These are phyloP conservation scores for Podaxis carcinomalis DNA, from an alignment of 768 basidiomycete genomes.

Conservation along the genomic window DNA sequence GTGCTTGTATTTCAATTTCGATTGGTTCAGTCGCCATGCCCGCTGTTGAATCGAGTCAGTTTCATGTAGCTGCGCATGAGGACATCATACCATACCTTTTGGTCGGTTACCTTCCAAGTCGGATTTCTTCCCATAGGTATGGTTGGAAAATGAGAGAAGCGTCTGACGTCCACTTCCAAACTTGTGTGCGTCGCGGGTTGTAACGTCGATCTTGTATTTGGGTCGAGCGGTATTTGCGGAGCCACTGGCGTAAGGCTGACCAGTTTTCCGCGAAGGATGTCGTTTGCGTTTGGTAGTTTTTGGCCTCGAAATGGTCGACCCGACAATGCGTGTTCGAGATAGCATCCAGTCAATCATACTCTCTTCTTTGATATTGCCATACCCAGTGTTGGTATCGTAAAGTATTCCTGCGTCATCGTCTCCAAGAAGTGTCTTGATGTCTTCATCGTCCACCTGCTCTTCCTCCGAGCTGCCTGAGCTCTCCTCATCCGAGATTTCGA, in stretches of 20 bases:
- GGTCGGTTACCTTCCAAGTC: not conserved
- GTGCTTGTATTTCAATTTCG: not conserved
- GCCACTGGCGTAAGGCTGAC: constrained; percentile 10
- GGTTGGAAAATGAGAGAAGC: constrained; percentile 29
- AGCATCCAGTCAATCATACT: constrained; percentile 73
- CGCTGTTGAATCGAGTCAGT: not conserved
- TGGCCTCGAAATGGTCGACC: constrained; percentile 7
- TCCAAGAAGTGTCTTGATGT: constrained; percentile 7
- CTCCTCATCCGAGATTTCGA: not conserved
- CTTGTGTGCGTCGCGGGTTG: constrained; percentile 31
- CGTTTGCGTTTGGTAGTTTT: not conserved
- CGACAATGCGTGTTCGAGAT: constrained; percentile 33
- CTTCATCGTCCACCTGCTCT: constrained; percentile 10
- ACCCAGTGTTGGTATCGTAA: constrained; percentile 4
- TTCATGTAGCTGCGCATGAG: not conserved
- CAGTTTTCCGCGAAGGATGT: constrained; percentile 13
- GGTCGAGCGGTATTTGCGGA: constrained; percentile 1
- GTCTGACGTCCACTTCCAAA: constrained; percentile 33
- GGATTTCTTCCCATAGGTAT: constrained; percentile 2
- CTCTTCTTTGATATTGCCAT: constrained; percentile 31
- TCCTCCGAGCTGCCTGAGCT: constrained; percentile 10
- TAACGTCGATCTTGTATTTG: constrained; percentile 30
- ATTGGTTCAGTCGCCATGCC: constrained; percentile 4
- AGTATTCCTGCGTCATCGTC: not conserved
- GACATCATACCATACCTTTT: not conserved